Base-by-base conservation (phyloP, 495 filamentous ascomycete species). In the Penicillium soppii region DNA sequence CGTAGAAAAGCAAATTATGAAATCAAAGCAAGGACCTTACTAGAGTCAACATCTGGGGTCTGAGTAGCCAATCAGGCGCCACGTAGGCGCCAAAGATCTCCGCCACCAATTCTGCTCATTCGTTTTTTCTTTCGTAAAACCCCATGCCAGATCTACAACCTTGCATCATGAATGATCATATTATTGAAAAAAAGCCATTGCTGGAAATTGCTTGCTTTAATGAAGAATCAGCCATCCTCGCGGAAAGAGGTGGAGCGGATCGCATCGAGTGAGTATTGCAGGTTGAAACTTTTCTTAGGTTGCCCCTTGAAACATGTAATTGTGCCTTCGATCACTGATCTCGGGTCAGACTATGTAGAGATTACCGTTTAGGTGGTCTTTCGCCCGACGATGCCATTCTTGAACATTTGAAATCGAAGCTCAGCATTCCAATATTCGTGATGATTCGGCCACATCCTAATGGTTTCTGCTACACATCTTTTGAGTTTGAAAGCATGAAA, bases 121-220 rank as follows among this genome's bases (percentile, higher is more conserved):
- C n/a, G n/a, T n/a, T n/a, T n/a, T 19, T 20, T 21, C 4, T 19
- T 20, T 10, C 17, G 5, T 38, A 8, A 13, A 19, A 17, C 5
- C 19, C 19, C 10, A 5, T 43, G 19, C 0, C 23, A 0, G 3
- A 7, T 26, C 40, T 7, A 26, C 22, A 10, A 25, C n/a, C 13
- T 30, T 36, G 10, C 17, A 15, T 12, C 40, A 43, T 43, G 40
- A 21, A 12, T 32, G 27, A 5, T 12, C 5, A 8, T 8, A 5
- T 3, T 7, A 20, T n/a, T 3, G 5, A 17, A 6, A 8, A 21
- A 6, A 13, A 3, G 5, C 44, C 47, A 10, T 22, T 76, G 27
- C 55, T 77, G 13, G 79, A 82, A 63, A 74, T 82, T 25, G 76
- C 76, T 16, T 78, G 73, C 48, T 82, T 82, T 59, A 73, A 64